Percentiles rank a stretch among this genome's conserved stretches.
Evolutionary conservation across 2,329 filamentous ascomycete genomes (phyloP).

Genomic region (Aspergillus amoenus): DNA sequence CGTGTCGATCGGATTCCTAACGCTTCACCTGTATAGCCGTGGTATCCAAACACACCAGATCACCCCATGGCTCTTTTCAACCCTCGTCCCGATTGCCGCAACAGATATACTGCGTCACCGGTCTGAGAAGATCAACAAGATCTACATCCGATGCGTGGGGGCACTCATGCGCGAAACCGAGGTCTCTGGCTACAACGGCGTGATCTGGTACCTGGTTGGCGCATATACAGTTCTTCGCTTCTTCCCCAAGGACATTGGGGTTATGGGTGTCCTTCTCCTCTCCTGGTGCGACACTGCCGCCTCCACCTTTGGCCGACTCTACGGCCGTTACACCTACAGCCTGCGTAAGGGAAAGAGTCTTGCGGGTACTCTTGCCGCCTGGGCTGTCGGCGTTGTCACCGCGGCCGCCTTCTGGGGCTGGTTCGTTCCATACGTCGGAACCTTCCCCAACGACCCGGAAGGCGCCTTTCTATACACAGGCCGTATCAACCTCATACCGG

Average conservation of each 20-base stretch:
- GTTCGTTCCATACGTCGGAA: conserved; percentile 68
- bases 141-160: conserved; percentile 82
- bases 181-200: conserved; percentile 90
- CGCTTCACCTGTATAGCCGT: conserved; percentile 77
- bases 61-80: conserved; percentile 77
- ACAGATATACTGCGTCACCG: conserved; percentile 81
- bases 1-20: conserved; percentile 94
- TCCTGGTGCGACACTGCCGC: conserved; percentile 99
- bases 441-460: conserved; percentile 66
- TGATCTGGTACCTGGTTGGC: conserved; percentile 93
- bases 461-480: conserved; percentile 81
- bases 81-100: conserved; percentile 78
- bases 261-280: conserved; percentile 84
- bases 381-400: conserved; percentile 76
- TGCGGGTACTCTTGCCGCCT: conserved; percentile 83
- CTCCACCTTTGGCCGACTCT: conserved; percentile 87
- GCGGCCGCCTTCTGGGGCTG: conserved; percentile 87
- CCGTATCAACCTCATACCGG: conserved; percentile 65
- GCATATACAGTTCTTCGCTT: conserved; percentile 82
- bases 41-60: conserved; percentile 76
- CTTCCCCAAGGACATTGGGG: conserved; percentile 89
- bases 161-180: conserved; percentile 97
- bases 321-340: conserved; percentile 82
- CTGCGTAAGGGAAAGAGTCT: conserved; percentile 87
- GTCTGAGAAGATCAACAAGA: conserved; percentile 74